These are phyloP conservation scores for Neofusicoccum sp. DNA, from an alignment of 2,329 filamentous ascomycete species.

Conservation along the genomic window DNA sequence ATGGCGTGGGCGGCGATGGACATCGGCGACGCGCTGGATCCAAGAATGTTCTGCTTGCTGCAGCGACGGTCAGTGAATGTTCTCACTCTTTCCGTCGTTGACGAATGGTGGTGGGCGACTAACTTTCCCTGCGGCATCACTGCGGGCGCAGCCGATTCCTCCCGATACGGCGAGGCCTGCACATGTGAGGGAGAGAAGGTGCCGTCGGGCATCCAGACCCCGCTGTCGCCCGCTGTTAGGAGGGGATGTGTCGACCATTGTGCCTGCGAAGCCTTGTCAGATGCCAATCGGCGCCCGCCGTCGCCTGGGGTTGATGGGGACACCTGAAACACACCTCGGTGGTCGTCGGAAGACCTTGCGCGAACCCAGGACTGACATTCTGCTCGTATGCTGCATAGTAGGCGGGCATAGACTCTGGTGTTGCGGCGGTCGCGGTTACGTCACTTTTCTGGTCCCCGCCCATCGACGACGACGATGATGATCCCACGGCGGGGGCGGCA, in stretches of 20 bases:
- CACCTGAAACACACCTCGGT: constrained; percentile 13
- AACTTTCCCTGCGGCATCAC: constrained; percentile 16
- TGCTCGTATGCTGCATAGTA: constrained; percentile 18
- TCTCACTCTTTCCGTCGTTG: neutral
- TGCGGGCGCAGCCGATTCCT: constrained; percentile 15
- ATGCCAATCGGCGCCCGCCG: neutral
- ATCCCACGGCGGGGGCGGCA: neutral
- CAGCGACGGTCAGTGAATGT: neutral
- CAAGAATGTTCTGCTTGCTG: constrained; percentile 14
- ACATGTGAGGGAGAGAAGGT: constrained; percentile 18
- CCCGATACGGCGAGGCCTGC: constrained; percentile 10
- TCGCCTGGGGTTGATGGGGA: neutral
- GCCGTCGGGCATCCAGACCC: constrained; percentile 18
- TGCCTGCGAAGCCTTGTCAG: constrained; percentile 10
- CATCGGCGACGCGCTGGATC: neutral
- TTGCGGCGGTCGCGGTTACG: constrained; percentile 6
- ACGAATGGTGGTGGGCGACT: neutral
- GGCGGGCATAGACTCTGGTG: constrained; percentile 7
- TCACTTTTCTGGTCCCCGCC: constrained; percentile 11
- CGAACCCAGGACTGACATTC: constrained; percentile 5
- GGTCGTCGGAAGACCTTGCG: constrained; percentile 11
- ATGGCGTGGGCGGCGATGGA: neutral
- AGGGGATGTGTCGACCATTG: constrained; percentile 20
- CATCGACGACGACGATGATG: constrained; percentile 11
- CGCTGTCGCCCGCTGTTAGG: constrained; percentile 15